A percentile compares a stretch with the other conserved stretches of the same genome.
Conservation (phyloP, 2,329 filamentous ascomycete genomes). For the Zymoseptoria pseudotritici region DNA sequence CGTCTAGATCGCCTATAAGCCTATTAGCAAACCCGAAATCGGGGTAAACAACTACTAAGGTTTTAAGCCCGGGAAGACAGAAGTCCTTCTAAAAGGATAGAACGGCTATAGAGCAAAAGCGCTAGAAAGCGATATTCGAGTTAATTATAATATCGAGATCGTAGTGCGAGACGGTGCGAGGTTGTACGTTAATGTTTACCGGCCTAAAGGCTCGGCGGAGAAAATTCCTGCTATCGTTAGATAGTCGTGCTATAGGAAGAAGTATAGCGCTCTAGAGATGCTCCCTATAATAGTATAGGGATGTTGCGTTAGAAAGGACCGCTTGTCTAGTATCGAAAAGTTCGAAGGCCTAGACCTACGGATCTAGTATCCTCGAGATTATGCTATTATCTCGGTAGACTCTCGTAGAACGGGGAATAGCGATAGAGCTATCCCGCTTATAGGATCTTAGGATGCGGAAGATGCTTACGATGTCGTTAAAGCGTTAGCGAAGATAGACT, state of each 20-base stretch:
- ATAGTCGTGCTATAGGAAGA: slow-evolving; percentile 43
- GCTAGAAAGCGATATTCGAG: slow-evolving; percentile 33
- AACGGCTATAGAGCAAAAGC: slow-evolving; percentile 32
- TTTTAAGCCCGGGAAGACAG: slow-evolving; percentile 33
- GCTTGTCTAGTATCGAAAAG: slow-evolving; percentile 31
- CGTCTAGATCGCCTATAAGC: slow-evolving; percentile 18
- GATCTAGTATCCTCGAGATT: slow-evolving; percentile 27
- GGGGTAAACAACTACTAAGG: slow-evolving; percentile 38
- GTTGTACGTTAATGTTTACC: slow-evolving; percentile 41
- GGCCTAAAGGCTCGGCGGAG: slow-evolving; percentile 28
- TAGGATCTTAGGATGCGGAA: slow-evolving; percentile 38
- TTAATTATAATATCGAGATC: slow-evolving; percentile 43
- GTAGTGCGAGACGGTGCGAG: slow-evolving; percentile 36
- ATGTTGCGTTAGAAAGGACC: slow-evolving; percentile 29
- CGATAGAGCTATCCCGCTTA: slow-evolving; percentile 32
- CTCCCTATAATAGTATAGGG: slow-evolving; percentile 35
- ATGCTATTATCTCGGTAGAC: slow-evolving; percentile 30
- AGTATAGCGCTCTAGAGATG: slow-evolving; percentile 34
- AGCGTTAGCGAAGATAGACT: slow-evolving; percentile 33
- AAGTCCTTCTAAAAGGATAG: slow-evolving; percentile 34
- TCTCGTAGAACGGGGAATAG: slow-evolving; percentile 24
- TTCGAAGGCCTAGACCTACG: slow-evolving; percentile 39
- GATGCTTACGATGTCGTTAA: slow-evolving; percentile 42
- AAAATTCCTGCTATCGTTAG: slow-evolving; percentile 36
- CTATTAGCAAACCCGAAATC: slow-evolving; percentile 30